Evolutionary conservation across 192 early-diverging fungal species (phyloP), one percentile per base, ranked within the genome.

Genomic region (Podochytrium sp.): DNA sequence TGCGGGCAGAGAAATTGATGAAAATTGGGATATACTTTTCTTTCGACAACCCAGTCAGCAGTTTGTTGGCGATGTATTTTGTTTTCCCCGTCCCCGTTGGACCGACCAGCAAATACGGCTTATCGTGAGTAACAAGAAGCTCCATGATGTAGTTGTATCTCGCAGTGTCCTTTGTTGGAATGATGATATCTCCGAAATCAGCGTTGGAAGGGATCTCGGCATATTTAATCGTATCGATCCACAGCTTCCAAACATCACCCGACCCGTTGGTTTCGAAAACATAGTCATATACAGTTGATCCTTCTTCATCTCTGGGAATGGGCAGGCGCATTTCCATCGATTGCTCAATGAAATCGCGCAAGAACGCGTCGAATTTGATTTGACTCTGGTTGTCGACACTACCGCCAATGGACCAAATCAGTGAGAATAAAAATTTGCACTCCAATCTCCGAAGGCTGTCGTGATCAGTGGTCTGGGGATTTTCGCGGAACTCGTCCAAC

Each of bases 31-130:
- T 78, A 55, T 82, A 89, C 52, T 81, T 81, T 23, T 83, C 79
- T 35, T 82, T 85, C 2, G 82, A 37, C 1, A 89, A 66, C 0
- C 86, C 87, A 23, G 68, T 80, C 16, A 89, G 77, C 32, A 89
- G 74, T 57, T 85, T 84, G 66, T 80, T 86, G 1, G 61, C 75
- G 29, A 89, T 84, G 74, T 89, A 89, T 52, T 89, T 89, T 38
- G 87, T 88, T 63, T 89, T 89, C 37, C 87, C 87, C 16, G 87
- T 89, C 34, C 87, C 87, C 29, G 87, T 89, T 34, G 87, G 87
- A 3, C 87, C 87, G 39, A 88, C 82, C 25, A 89, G 63, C 25
- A 89, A 70, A 50, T 85, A 77, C 29, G 84, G 74, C 43, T 78
- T 78, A 43, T 84, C 65, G 60, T 87, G 81, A 50, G 73, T 72